A percentile compares a stretch with the other conserved stretches of the same genome.
Conservation (phyloP, 2,329 filamentous ascomycete species). For the Penicillium oxalicum region DNA sequence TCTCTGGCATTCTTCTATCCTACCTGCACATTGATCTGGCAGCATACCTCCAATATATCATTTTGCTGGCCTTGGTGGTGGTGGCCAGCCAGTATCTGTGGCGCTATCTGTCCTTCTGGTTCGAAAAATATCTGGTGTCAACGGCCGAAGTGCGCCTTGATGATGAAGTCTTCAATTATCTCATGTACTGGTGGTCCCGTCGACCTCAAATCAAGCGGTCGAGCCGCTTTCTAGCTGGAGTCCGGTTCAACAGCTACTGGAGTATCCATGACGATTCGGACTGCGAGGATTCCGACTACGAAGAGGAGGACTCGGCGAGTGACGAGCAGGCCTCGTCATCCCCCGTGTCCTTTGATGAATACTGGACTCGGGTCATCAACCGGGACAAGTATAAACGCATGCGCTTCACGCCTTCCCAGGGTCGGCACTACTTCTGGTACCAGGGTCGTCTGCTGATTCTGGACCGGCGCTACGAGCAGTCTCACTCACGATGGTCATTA, state of each 20-base stretch:
- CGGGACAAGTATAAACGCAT: conserved; percentile 33
- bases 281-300: conserved; percentile 14
- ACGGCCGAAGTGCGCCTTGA: conserved; percentile 61
- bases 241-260: conserved; percentile 45
- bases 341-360: conserved; percentile 37
- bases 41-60: conserved; percentile 54
- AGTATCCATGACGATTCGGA: conserved; percentile 17
- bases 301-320: conserved; percentile 23
- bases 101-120: conserved; percentile 43
- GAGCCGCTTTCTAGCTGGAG: conserved; percentile 60
- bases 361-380: conserved; percentile 36
- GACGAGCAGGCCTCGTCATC: conserved; percentile 28
- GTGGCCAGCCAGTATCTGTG: conserved; percentile 51
- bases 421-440: conserved; percentile 65
- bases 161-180: conserved; percentile 66
- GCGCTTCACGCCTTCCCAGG: conserved; percentile 61
- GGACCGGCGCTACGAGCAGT: conserved; percentile 22
- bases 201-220: conserved; percentile 57
- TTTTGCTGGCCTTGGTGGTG: conserved; percentile 46
- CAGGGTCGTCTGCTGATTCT: conserved; percentile 48
- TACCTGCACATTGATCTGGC: conserved; percentile 59
- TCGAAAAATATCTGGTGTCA: conserved; percentile 56
- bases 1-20: conserved; percentile 49
- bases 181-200: conserved; percentile 63
- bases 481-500: conserved; percentile 12